phyloP scores from a whole-genome alignment of 139 green algal species.

The Marvania coccoides region DNA sequence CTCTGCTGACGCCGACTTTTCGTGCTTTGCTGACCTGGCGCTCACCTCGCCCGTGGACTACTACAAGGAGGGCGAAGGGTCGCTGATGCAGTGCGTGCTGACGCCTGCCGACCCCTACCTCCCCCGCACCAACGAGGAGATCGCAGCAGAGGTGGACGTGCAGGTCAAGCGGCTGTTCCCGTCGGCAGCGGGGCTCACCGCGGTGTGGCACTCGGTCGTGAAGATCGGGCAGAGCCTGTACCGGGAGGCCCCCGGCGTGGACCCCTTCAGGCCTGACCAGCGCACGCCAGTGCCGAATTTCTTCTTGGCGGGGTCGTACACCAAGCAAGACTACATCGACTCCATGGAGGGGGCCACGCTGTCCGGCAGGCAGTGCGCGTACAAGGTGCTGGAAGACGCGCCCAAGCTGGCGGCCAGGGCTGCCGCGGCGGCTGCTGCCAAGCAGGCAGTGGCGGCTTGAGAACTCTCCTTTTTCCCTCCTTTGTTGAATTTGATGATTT shows the following conservation, averaged over 20 bases:
- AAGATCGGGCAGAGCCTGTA: slow-evolving; percentile 95
- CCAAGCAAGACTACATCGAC: slow-evolving; percentile 97
- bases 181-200: slow-evolving; percentile 54
- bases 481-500: neutral
- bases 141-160: slow-evolving; percentile 70
- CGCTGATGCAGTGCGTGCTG: slow-evolving; percentile 90
- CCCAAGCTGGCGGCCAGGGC: slow-evolving; percentile 8
- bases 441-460: neutral
- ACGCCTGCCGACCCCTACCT: slow-evolving; percentile 91
- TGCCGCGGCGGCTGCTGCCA: neutral
- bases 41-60: slow-evolving; percentile 87
- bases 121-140: slow-evolving; percentile 84
- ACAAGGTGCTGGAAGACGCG: slow-evolving; percentile 41
- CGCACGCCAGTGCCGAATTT: slow-evolving; percentile 87
- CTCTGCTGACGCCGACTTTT: slow-evolving; percentile 84
- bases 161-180: slow-evolving; percentile 87
- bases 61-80: slow-evolving; percentile 82
- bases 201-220: slow-evolving; percentile 81
- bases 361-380: slow-evolving; percentile 58
- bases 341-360: slow-evolving; percentile 96
- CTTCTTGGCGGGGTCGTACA: slow-evolving; percentile 92
- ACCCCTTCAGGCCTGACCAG: slow-evolving; percentile 76
- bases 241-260: slow-evolving; percentile 79
- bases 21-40: slow-evolving; percentile 94
- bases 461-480: neutral